Evolutionary conservation across 1,284 basidiomycete genomes (phyloP).

Genomic region (Malassezia pachydermatis): DNA sequence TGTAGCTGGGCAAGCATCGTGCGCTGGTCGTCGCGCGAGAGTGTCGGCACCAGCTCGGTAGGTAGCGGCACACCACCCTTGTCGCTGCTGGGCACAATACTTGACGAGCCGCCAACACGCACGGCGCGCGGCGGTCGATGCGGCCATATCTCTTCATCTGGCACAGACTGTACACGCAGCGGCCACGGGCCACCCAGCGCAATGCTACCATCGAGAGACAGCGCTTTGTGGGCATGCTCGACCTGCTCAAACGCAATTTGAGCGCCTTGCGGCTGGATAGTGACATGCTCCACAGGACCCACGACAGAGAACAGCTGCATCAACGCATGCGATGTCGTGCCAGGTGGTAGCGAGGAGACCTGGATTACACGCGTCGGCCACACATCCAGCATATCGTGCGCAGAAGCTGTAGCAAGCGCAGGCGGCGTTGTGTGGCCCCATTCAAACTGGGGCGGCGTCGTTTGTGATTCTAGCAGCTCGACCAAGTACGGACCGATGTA

Average conservation of each 20-base stretch:
- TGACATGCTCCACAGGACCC: background rate
- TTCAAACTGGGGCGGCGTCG: constrained; percentile 1
- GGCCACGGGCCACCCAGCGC: background rate
- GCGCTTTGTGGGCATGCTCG: constrained; percentile 4
- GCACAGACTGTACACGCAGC: background rate
- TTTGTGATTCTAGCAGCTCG: constrained; percentile 8
- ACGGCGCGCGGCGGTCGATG: background rate
- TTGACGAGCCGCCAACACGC: constrained; percentile 37
- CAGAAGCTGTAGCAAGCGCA: background rate
- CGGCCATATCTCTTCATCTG: constrained; percentile 5
- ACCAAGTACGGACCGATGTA: constrained; percentile 11
- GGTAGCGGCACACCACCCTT: constrained; percentile 45
- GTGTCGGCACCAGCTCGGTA: constrained; percentile 47
- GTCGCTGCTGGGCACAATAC: constrained; percentile 46
- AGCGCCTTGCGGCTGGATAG: background rate
- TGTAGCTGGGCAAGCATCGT: constrained; percentile 55
- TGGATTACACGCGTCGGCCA: constrained; percentile 1
- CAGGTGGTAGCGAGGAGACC: background rate
- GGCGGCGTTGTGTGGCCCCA: background rate
- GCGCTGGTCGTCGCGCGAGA: constrained; percentile 59
- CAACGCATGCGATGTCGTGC: background rate
- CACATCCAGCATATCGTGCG: background rate
- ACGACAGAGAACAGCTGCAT: background rate
- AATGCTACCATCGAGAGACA: background rate
- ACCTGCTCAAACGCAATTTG: constrained; percentile 1